Percentiles rank a stretch among this genome's conserved stretches.
phyloP scores from a whole-genome alignment of 257 asterid species.

The Sherardia arvensis region DNA sequence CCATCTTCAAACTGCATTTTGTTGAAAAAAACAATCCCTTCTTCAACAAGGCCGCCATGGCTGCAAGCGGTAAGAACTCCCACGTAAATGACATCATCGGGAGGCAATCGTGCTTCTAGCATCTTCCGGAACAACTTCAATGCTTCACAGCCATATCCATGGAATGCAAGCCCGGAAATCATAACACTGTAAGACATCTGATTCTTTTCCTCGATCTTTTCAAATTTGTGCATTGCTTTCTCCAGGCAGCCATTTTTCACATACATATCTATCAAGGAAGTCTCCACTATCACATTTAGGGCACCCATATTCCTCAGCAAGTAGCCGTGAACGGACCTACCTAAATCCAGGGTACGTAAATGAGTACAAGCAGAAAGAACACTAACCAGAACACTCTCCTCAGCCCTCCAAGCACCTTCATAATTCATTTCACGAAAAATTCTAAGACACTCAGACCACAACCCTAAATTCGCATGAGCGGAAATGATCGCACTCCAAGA shows the following conservation, averaged over 20 bases:
- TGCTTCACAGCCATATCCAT: conserved; percentile 56
- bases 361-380: conserved; percentile 64
- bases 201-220: conserved; percentile 35
- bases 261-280: conserved; percentile 63
- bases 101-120: conserved; percentile 46
- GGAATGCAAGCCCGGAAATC: conserved; percentile 60
- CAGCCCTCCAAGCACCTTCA: conserved; percentile 46
- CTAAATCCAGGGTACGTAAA: conserved; percentile 49
- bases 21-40: conserved; percentile 40
- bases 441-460: conserved; percentile 56
- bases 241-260: conserved; percentile 55
- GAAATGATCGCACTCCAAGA: conserved; percentile 86
- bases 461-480: conserved; percentile 43
- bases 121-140: conserved; percentile 36
- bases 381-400: conserved; percentile 73
- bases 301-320: conserved; percentile 51
- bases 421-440: conserved; percentile 39
- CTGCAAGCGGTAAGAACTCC: conserved; percentile 66
- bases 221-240: conserved; percentile 46
- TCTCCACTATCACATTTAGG: conserved; percentile 51
- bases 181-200: conserved; percentile 52
- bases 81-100: conserved; percentile 62
- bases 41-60: conserved; percentile 46
- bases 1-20: conserved; percentile 41
- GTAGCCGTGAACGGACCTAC: conserved; percentile 50